Percentiles rank a stretch among this genome's conserved stretches.
Evolutionary conservation across 805 yeast species (phyloP).

Genomic region (Lipomyces orientalis): DNA sequence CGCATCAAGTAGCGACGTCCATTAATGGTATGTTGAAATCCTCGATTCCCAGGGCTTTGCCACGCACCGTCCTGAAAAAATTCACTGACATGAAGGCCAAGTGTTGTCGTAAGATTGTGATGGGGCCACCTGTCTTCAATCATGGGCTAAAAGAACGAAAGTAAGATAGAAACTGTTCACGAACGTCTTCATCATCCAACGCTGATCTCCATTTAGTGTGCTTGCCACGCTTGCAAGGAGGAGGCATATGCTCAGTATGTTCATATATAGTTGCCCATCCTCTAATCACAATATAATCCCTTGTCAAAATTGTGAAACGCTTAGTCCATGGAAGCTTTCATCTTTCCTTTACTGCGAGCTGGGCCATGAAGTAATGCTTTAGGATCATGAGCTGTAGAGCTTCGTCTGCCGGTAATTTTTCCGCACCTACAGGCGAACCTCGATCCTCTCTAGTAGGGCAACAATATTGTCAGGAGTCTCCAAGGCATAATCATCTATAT

Average conservation of each 20-base stretch:
- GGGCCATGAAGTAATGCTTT: constrained; percentile 3
- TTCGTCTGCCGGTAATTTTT: neutral
- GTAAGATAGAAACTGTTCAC: neutral
- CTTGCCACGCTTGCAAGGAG: neutral
- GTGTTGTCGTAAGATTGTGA: no score
- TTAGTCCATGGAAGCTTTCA: neutral
- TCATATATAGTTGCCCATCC: neutral
- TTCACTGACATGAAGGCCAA: no score
- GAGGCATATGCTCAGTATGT: neutral
- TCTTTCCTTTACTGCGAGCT: neutral
- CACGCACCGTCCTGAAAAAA: no score
- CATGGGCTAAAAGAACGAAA: no score
- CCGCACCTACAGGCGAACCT: neutral
- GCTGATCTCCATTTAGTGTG: constrained; percentile 1
- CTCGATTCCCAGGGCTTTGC: no score
- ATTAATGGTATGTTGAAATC: no score
- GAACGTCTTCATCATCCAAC: constrained; percentile 1
- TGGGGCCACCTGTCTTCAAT: no score
- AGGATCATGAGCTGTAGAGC: neutral
- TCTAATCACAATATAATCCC: neutral
- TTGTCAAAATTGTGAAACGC: constrained; percentile 1
- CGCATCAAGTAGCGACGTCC: no score
- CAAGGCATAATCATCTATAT: neutral
- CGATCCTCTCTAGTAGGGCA: constrained; percentile 4
- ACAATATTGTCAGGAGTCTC: neutral